Evolutionary conservation across 208 protist species (phyloP).

Genomic region (Leishmania guyanensis): DNA sequence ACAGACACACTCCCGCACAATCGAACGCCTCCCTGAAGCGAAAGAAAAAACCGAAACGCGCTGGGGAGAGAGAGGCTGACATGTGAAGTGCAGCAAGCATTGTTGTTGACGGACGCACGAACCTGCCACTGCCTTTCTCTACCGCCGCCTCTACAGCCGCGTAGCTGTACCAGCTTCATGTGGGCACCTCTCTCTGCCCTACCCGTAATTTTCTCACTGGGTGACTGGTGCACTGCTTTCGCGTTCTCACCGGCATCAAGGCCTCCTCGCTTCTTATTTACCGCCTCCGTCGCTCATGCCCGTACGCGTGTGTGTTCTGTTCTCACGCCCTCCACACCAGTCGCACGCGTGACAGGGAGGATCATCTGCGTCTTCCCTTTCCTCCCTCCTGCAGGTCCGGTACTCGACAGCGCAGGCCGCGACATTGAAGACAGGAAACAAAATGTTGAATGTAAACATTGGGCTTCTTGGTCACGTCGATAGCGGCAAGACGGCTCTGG

Average conservation of each 20-base stretch:
- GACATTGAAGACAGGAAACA: not conserved
- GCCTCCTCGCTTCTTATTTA: not conserved
- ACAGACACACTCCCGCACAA: too few relatives aligned
- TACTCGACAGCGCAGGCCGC: not conserved
- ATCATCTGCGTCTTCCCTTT: not conserved
- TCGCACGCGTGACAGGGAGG: not conserved
- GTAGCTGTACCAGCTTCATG: not conserved
- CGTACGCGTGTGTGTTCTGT: not conserved
- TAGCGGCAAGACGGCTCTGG: constrained; percentile 96
- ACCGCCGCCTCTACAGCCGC: not conserved
- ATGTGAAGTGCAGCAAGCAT: not conserved
- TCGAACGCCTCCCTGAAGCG: too few relatives aligned
- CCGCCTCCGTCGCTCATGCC: not conserved
- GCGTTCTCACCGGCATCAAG: not conserved
- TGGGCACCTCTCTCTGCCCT: not conserved
- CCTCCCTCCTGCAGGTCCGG: not conserved
- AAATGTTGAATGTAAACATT: constrained; percentile 94
- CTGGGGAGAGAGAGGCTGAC: not conserved
- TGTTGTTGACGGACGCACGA: not conserved
- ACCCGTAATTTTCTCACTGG: not conserved
- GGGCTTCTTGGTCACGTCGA: constrained; percentile 98
- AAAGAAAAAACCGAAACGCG: too few relatives aligned
- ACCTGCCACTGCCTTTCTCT: not conserved
- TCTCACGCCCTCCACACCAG: not conserved
- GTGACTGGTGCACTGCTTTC: not conserved